Evolutionary conservation across 148 eudicot species (phyloP), one percentile per base, ranked within the genome.

Genomic region (Vaccinium darrowii): DNA sequence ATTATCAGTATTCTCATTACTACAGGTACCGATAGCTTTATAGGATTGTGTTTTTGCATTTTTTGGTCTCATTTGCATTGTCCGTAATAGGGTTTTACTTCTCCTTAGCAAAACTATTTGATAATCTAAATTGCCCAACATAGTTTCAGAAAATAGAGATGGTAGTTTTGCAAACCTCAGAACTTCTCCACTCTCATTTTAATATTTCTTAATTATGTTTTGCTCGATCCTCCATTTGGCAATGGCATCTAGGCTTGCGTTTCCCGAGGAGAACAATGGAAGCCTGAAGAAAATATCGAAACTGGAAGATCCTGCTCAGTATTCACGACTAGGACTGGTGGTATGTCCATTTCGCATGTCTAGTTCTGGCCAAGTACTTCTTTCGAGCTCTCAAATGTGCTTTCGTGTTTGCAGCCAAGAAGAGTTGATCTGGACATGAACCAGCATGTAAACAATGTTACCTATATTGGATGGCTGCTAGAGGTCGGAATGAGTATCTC

Each of bases 361-460:
- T 2, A 57, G 23, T 76, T 77, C 49, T 52, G 6, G 25, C 5
- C 1, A 0, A 60, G 65, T 72, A 12, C 47, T 47, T 85, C 7
- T 86, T n/a, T 82, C 9, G 56, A 84, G n/a, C 75, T 79, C 83
- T 86, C 56, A 71, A 30, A 25, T 50, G 1, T 63, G 47, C 65
- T 65, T 84, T 52, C 63, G 49, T 36, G 71, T 36, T 86, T 84
- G 85, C 95, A 96, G 99, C 99, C 99, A 78, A 89, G 97, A 90
- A 91, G 98, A 93, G 95, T 92, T 91, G 99, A 96, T 88, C 85
- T 96, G 81, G 99, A 96, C 92, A 96, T 96, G 99, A 96, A 96
- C 88, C 94, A 91, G 85, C 99, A 94, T 90, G 99, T 96, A 50
- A 96, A 96, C 85, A 96, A 96, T 90, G 99, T 96, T 76, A 88